phyloP scores from a whole-genome alignment of 805 yeast genomes.

The Kuraishia hungarica region DNA sequence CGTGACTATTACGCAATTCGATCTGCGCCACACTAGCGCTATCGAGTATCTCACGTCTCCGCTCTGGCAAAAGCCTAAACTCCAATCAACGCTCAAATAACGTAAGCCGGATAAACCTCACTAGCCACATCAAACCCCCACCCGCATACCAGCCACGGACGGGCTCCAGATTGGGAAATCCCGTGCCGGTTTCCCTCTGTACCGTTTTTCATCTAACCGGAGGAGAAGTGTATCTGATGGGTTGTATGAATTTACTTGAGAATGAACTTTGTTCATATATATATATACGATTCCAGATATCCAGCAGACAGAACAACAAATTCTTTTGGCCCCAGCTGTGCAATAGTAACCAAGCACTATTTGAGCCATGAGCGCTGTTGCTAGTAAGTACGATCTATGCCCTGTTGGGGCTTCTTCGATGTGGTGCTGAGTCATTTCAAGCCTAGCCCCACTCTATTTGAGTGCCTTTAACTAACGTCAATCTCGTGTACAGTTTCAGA shows the following conservation, averaged over 20 bases:
- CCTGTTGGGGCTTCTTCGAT: not conserved
- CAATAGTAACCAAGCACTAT: not conserved
- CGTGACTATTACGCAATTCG: not conserved
- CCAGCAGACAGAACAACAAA: not conserved
- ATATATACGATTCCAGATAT: not conserved
- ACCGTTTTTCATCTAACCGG: not conserved
- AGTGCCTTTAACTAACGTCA: not conserved
- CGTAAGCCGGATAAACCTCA: not conserved
- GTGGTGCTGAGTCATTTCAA: not conserved
- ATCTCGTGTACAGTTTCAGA: slow-evolving; percentile 17
- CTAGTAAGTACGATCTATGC: not conserved
- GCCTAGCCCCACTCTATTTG: not conserved
- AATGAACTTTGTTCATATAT: not conserved
- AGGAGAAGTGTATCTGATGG: not conserved
- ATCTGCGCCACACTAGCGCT: not conserved
- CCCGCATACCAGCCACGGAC: not conserved
- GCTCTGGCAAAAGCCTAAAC: not conserved
- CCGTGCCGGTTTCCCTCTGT: not conserved
- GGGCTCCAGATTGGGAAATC: not conserved
- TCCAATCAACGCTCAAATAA: not conserved
- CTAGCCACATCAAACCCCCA: not conserved
- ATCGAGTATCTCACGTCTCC: not conserved
- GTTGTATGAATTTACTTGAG: not conserved
- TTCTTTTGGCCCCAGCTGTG: not conserved
- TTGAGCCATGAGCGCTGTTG: not conserved